These are phyloP conservation scores for Phytophthora capsici DNA, from an alignment of 352 stramenopile genomes.

Conservation along the genomic window DNA sequence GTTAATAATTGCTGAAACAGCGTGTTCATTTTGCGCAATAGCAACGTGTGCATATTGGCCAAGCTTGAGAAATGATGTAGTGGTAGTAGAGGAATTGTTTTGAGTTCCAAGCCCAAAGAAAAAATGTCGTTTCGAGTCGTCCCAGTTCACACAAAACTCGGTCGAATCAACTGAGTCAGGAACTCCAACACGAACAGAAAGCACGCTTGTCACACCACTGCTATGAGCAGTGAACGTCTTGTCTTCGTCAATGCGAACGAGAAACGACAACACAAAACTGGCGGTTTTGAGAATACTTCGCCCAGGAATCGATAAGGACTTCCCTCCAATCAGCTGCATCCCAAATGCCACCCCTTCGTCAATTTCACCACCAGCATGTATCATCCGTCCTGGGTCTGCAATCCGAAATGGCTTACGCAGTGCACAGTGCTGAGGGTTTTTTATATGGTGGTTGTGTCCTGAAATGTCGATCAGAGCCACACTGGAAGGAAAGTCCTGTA, in stretches of 20 bases:
- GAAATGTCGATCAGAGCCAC: conserved; percentile 60
- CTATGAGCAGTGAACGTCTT: background rate
- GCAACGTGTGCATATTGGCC: conserved; percentile 40
- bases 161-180: background rate
- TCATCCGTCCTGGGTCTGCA: conserved; percentile 11
- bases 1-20: conserved; percentile 32
- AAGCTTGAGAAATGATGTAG: conserved; percentile 12
- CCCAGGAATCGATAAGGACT: conserved; percentile 26
- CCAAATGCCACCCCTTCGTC: conserved; percentile 30
- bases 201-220: conserved; percentile 3
- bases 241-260: conserved; percentile 47
- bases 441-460: conserved; percentile 48
- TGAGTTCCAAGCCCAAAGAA: conserved; percentile 16
- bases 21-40: conserved; percentile 8
- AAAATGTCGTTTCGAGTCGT: conserved; percentile 13
- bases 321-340: conserved; percentile 47
- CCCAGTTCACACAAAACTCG: conserved; percentile 34
- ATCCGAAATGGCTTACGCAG: conserved; percentile 71
- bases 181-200: conserved; percentile 24
- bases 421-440: conserved; percentile 33
- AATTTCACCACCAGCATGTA: background rate
- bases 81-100: conserved; percentile 1
- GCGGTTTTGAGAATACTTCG: background rate
- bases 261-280: conserved; percentile 47
- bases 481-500: conserved; percentile 53